These are phyloP conservation scores for Rosa chinensis DNA, from an alignment of 306 rosid species.

Conservation along the genomic window DNA sequence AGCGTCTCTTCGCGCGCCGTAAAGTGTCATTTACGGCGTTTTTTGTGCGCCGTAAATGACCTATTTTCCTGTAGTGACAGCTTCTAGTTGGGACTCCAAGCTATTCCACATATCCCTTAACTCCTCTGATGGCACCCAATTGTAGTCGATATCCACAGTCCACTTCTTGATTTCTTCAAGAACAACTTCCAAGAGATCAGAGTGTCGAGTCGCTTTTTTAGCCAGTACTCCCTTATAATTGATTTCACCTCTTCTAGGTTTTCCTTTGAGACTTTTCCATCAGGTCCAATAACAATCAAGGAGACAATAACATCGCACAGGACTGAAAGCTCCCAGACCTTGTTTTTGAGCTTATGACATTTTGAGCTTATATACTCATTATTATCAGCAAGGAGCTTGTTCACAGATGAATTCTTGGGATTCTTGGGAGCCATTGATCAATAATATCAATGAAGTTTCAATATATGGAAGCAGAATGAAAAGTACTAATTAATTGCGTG, in stretches of 20 bases:
- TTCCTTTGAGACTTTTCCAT: background rate
- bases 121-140: background rate
- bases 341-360: background rate
- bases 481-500: background rate
- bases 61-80: no score
- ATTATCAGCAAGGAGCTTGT: background rate
- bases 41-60: no score
- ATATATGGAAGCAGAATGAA: no score
- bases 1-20: no score
- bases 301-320: background rate
- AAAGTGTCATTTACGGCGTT: no score
- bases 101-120: background rate
- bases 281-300: background rate
- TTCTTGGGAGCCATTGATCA: background rate
- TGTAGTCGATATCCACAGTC: background rate
- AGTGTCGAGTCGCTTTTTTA: background rate
- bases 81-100: background rate
- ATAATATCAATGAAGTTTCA: background rate
- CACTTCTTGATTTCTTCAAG: conserved; percentile 1
- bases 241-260: conserved; percentile 2
- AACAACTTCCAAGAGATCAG: background rate
- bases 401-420: background rate
- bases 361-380: background rate
- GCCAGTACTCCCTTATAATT: background rate
- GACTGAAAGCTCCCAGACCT: background rate